phyloP scores from a whole-genome alignment of 148 eudicot species.

The Vaccinium darrowii region DNA sequence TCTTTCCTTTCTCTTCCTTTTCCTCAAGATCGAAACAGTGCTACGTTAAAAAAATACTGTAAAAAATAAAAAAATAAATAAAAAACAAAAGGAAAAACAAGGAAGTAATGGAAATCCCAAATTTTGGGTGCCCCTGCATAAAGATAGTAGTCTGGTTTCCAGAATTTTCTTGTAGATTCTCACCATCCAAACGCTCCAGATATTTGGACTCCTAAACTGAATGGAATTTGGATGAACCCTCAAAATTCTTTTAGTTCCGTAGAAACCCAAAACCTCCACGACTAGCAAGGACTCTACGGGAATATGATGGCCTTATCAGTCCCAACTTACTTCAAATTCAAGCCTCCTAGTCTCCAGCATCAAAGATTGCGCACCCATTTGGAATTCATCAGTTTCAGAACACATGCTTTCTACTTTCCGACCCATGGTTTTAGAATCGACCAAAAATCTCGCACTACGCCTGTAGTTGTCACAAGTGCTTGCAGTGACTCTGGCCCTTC shows the following conservation, averaged over 20 bases:
- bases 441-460: conserved; percentile 21
- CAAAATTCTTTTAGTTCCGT: too few relatives aligned
- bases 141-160: background rate
- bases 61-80: too few relatives aligned
- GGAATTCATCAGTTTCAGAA: conserved; percentile 20
- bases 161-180: conserved; percentile 8
- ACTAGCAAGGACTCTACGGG: background rate
- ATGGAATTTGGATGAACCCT: background rate
- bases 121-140: too few relatives aligned
- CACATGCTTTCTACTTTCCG: conserved; percentile 9
- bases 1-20: too few relatives aligned
- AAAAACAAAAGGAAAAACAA: too few relatives aligned
- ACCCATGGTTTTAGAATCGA: conserved; percentile 13
- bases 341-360: conserved; percentile 27
- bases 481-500: conserved; percentile 46
- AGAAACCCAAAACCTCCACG: background rate
- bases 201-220: too few relatives aligned
- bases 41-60: too few relatives aligned
- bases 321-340: conserved; percentile 39
- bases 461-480: conserved; percentile 29
- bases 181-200: background rate
- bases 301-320: conserved; percentile 42
- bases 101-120: too few relatives aligned
- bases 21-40: too few relatives aligned
- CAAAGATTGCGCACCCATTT: conserved; percentile 24